Evolutionary conservation across 805 yeast genomes (phyloP).

Genomic region (Sugiyamaella mastotermitis): DNA sequence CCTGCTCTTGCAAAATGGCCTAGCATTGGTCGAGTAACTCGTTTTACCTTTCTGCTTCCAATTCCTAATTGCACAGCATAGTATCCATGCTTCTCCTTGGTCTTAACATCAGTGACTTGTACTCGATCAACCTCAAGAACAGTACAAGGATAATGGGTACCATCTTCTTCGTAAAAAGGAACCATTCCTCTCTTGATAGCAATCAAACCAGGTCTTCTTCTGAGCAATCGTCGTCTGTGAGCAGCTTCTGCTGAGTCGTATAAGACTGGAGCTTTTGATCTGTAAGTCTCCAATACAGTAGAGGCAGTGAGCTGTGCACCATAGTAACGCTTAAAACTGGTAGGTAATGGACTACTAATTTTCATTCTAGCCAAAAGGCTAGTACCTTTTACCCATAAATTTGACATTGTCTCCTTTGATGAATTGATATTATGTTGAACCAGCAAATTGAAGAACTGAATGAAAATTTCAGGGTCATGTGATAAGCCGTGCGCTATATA

Average conservation of each 20-base stretch:
- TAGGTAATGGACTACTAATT: no score
- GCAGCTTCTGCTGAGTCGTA: slow-evolving; percentile 65
- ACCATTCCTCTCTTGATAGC: slow-evolving; percentile 90
- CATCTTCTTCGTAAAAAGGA: slow-evolving; percentile 62
- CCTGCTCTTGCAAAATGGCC: slow-evolving; percentile 75
- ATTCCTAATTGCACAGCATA: slow-evolving; percentile 83
- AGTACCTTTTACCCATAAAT: no score
- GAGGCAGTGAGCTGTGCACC: slow-evolving; percentile 29
- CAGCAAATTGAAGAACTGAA: no score
- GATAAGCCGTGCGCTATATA: no score
- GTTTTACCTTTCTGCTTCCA: slow-evolving; percentile 58
- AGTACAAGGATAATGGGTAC: slow-evolving; percentile 74
- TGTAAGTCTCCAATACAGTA: slow-evolving; percentile 24
- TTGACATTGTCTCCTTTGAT: no score
- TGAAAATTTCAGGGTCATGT: no score
- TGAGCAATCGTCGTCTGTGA: slow-evolving; percentile 64
- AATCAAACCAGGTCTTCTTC: slow-evolving; percentile 74
- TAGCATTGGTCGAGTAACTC: slow-evolving; percentile 57
- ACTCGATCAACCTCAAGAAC: slow-evolving; percentile 81
- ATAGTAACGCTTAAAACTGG: no score
- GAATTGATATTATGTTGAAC: no score
- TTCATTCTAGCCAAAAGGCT: no score
- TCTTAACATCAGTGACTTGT: slow-evolving; percentile 74
- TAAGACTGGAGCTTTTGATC: slow-evolving; percentile 43
- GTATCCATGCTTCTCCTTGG: slow-evolving; percentile 70